Evolutionary conservation across 1,284 basidiomycete genomes (phyloP), one percentile per base, ranked within the genome.

Genomic region (Sporisorium reilianum): DNA sequence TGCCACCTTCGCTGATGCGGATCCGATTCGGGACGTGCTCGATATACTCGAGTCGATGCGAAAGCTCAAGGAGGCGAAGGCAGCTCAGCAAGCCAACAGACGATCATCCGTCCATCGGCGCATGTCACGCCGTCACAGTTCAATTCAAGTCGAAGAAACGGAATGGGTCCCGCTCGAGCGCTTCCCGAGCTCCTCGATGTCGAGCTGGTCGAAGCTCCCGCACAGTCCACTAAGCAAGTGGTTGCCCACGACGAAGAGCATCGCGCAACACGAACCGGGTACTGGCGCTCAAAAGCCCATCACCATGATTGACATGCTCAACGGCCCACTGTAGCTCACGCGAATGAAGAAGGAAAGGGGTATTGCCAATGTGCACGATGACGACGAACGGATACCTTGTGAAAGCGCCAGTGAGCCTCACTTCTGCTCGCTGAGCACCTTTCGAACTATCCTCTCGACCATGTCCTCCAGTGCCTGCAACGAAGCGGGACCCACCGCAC

Each of bases 381-480:
- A 32, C 23, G 30, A 11, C 34, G 34, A 36, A n/a, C 36, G 36
- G n/a, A n/a, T n/a, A 38, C 36, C 14, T n/a, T 3, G 14, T 48
- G 18, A 16, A 30, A 48, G 3, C n/a, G n/a, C 20, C 14, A 23
- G 9, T 14, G 23, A 22, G 40, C 16, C 18, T 34, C 49, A 65
- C 59, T 70, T 69, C 25, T 75, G 63, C 52, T 75, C 72, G 55
- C 59, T 66, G 5, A 77, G 55, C 30, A 77, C 75, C 51, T 63
- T 77, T 40, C 70, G 20, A 9, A 77, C 70, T 55, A 73, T 69
- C 42, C 75, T 60, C 65, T 77, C 70, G 12, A 77, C 66, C 75
- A 77, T 73, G 8, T 70, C 57, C 55, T 77, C 75, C 28, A 77
- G 42, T 6, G 75, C 75, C 20, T 72, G 64, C 20, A 60, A 50